Conservation (phyloP, 768 basidiomycete species). For the Tricholoma saponaceum region DNA sequence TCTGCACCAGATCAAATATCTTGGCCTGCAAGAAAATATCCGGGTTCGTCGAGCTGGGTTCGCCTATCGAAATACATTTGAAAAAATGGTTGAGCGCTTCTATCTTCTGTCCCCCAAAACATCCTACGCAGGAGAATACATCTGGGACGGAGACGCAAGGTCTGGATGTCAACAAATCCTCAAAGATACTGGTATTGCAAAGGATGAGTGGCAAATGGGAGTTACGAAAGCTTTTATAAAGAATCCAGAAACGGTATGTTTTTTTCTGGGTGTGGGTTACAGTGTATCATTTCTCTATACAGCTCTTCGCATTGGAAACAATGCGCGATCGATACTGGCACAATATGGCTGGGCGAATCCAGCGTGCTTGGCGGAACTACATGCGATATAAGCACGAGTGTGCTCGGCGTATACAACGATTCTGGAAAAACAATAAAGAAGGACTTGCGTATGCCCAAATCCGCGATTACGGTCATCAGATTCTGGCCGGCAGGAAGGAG, state of each 20-base stretch:
- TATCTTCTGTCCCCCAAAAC: constrained; percentile 93
- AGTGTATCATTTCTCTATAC: constrained; percentile 5
- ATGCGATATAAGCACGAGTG: constrained; percentile 95
- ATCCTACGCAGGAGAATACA: constrained; percentile 98
- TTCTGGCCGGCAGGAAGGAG: constrained; percentile 90
- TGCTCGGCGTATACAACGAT: constrained; percentile 90
- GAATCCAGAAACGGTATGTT: constrained; percentile 90
- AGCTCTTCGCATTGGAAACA: constrained; percentile 97
- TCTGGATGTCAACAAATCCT: constrained; percentile 92
- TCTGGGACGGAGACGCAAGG: constrained; percentile 86
- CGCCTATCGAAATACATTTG: constrained; percentile 96
- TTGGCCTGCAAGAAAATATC: constrained; percentile 97
- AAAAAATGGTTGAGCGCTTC: constrained; percentile 98
- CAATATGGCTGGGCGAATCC: constrained; percentile 97
- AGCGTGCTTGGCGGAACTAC: constrained; percentile 94
- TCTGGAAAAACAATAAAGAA: constrained; percentile 99
- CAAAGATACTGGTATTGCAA: constrained; percentile 91
- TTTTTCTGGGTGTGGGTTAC: constrained; percentile 1
- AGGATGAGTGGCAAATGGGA: constrained; percentile 99
- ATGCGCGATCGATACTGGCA: constrained; percentile 99
- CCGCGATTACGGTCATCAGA: constrained; percentile 92
- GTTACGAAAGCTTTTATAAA: constrained; percentile 99
- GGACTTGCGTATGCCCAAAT: constrained; percentile 82
- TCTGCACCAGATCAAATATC: constrained; percentile 98
- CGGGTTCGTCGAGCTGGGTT: constrained; percentile 96